Evolutionary conservation across 2,329 filamentous ascomycete genomes (phyloP).

Genomic region (Ophiosphaerella herpotricha): DNA sequence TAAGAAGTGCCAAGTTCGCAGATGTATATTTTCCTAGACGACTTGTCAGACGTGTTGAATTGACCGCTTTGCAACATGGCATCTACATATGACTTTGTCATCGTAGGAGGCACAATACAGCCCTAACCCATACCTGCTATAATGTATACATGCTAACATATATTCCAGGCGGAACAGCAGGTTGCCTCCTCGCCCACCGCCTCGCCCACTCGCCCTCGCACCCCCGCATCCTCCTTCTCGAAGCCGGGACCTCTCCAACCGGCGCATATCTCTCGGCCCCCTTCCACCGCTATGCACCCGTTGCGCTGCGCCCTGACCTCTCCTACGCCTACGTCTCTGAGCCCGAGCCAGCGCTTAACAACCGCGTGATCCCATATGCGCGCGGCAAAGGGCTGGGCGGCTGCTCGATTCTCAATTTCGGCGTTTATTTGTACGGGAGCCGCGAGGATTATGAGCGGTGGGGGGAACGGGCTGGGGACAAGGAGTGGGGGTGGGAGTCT

Average conservation of each 20-base stretch:
- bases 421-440: conserved; percentile 53
- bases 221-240: conserved; percentile 63
- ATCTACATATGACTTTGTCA: conserved; percentile 44
- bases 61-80: conserved; percentile 13
- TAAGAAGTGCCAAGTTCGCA: background rate
- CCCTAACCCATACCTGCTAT: background rate
- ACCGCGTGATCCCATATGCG: conserved; percentile 49
- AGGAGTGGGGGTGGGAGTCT: conserved; percentile 60
- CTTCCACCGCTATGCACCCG: conserved; percentile 58
- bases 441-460: conserved; percentile 66
- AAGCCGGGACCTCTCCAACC: conserved; percentile 62
- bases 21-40: background rate
- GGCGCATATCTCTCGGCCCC: conserved; percentile 47
- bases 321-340: conserved; percentile 56
- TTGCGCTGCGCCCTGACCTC: conserved; percentile 53
- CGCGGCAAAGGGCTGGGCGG: conserved; percentile 58
- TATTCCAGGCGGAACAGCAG: conserved; percentile 61
- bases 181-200: conserved; percentile 59
- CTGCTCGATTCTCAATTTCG: conserved; percentile 53
- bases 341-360: conserved; percentile 38
- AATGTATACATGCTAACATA: background rate
- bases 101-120: conserved; percentile 45
- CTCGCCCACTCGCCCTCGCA: conserved; percentile 54
- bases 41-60: background rate
- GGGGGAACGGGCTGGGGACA: conserved; percentile 61